A percentile compares a stretch with the other conserved stretches of the same genome.
phyloP scores from a whole-genome alignment of 306 rosid species.

The Pyrus communis region DNA sequence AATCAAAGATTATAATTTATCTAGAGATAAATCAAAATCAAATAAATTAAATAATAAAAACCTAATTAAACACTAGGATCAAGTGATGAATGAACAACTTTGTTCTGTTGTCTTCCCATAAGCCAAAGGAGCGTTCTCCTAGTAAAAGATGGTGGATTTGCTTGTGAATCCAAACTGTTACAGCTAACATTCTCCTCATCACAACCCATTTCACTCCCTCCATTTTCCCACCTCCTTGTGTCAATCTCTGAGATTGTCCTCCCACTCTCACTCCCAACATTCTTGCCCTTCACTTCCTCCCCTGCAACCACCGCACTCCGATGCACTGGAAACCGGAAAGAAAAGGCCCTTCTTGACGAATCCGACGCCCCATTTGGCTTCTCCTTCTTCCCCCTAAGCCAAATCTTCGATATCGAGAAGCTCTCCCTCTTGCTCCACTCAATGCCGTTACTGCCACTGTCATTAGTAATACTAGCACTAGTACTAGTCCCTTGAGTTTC shows the following conservation, averaged over 20 bases:
- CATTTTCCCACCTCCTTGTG: conserved; percentile 53
- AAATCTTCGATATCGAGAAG: conserved; percentile 73
- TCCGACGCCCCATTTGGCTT: conserved; percentile 22
- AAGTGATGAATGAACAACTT: conserved; percentile 71
- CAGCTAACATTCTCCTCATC: conserved; percentile 64
- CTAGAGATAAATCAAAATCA: neutral
- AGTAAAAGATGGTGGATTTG: conserved; percentile 78
- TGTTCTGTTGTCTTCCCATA: conserved; percentile 63
- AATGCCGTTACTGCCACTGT: conserved; percentile 15
- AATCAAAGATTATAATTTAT: conserved; percentile 13
- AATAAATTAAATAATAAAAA: neutral
- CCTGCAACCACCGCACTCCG: conserved; percentile 6
- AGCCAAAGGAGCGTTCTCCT: conserved; percentile 89
- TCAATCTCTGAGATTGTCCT: conserved; percentile 52
- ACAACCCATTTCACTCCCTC: conserved; percentile 44
- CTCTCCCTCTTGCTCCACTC: conserved; percentile 52
- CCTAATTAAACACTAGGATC: conserved; percentile 39
- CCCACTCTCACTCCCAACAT: conserved; percentile 30
- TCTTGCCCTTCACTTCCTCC: conserved; percentile 39
- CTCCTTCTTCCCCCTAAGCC: conserved; percentile 62
- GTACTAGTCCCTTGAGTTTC: conserved; percentile 7
- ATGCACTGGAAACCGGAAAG: conserved; percentile 54
- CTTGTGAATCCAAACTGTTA: conserved; percentile 68
- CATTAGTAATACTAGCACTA: neutral
- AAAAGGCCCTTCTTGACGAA: conserved; percentile 62